A percentile compares a stretch with the other conserved stretches of the same genome.
Conservation (phyloP, 176 grass and related monocot species). For the Cenchrus fungigraminus region DNA sequence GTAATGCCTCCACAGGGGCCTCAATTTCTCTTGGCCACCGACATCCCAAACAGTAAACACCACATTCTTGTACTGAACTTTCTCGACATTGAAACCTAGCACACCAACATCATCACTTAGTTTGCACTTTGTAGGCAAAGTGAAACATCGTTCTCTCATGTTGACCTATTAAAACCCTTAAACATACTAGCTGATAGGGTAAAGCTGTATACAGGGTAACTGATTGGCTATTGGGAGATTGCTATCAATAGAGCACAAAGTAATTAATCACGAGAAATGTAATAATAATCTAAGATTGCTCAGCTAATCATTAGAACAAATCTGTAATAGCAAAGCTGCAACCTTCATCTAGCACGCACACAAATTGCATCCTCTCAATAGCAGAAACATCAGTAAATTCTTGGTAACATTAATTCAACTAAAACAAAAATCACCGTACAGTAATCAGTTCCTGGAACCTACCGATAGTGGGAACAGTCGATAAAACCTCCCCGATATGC, state of each 20-base stretch:
- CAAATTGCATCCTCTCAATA: not conserved
- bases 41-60: slow-evolving; percentile 90
- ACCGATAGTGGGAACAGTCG: slow-evolving; percentile 82
- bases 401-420: not conserved
- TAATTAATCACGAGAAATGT: not conserved
- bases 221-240: not conserved
- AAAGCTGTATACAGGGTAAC: slow-evolving; percentile 9
- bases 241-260: not conserved
- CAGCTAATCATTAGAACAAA: not conserved
- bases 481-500: slow-evolving; percentile 84
- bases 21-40: slow-evolving; percentile 83
- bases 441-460: slow-evolving; percentile 23
- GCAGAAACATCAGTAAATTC: not conserved
- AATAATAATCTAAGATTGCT: not conserved
- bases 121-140: not conserved
- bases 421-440: not conserved
- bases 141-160: not conserved
- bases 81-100: slow-evolving; percentile 82
- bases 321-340: not conserved
- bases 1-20: slow-evolving; percentile 84
- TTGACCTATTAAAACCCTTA: not conserved
- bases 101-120: not conserved
- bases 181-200: not conserved
- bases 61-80: slow-evolving; percentile 86
- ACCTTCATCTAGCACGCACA: not conserved